Evolutionary conservation across 108 stramenopile genomes (phyloP).

Genomic region (Epithemia pelagica): DNA sequence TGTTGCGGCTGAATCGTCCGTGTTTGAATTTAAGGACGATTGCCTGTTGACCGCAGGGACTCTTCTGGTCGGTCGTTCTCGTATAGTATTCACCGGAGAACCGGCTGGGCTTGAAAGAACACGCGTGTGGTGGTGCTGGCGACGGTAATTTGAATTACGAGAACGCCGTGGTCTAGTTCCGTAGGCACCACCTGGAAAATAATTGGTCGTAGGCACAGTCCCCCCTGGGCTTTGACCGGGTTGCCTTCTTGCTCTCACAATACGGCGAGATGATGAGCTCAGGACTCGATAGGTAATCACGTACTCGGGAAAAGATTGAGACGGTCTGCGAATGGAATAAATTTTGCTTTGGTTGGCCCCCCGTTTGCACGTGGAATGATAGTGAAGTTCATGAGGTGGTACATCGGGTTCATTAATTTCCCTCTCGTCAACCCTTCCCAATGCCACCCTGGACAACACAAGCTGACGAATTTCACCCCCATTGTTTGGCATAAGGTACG

Average conservation of each 20-base stretch:
- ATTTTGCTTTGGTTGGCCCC: background rate
- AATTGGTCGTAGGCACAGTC: too few relatives aligned
- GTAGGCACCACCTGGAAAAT: too few relatives aligned
- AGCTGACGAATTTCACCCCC: constrained; percentile 6
- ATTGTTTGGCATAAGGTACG: background rate
- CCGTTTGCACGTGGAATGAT: background rate
- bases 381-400: background rate
- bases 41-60: too few relatives aligned
- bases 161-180: too few relatives aligned
- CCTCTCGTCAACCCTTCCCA: constrained; percentile 17
- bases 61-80: too few relatives aligned
- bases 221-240: too few relatives aligned
- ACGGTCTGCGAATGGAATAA: constrained; percentile 13
- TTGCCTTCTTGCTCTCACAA: background rate
- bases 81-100: too few relatives aligned
- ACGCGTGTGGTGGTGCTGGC: too few relatives aligned
- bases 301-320: constrained; percentile 28
- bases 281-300: constrained; percentile 18
- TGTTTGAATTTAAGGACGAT: too few relatives aligned
- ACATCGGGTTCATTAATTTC: background rate
- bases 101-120: too few relatives aligned
- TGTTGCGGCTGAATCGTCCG: too few relatives aligned
- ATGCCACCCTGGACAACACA: constrained; percentile 21
- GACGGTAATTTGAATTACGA: too few relatives aligned
- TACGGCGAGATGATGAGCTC: background rate